Evolutionary conservation across 164 flowering plant genomes (phyloP), one percentile per base, ranked within the genome.

Genomic region (Vitis rotundifolia): DNA sequence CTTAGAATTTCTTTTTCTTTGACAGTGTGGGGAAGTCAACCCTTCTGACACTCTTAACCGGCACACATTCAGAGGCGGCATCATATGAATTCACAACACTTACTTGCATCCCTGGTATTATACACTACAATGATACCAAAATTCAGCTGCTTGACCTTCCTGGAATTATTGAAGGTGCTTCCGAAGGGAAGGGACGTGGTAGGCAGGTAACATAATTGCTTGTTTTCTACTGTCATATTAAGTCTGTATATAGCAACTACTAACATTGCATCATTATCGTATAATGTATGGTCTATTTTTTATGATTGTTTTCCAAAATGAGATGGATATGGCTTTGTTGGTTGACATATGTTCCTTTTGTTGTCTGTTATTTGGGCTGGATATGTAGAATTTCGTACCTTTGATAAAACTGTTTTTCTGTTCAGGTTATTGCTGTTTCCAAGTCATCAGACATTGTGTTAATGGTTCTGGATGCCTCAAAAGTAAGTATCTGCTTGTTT

Each of bases 121-220:
- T 96, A 59, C 91, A 96, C 77, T 96, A 93, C 78, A 96, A 96
- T 81, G 99, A 86, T 76, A 92, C 99, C 52, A 96, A 96, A 81
- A 96, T 93, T 75, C 99, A 96, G 75, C 80, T 96, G 73, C 97
- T 96, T 65, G 99, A 96, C 69, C 97, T 96, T 82, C 99, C 99
- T 84, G 99, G 99, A 82, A 96, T 96, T 82, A 96, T 96, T 75
- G 98, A 93, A 84, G 99, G 98, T 85, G 99, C 99, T 75, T 91
- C 98, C 66, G 98, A 96, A 82, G 99, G 98, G 56, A 96, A 93
- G 78, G 99, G 99, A 26, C 99, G 98, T 80, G 99, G 99, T 63
- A 89, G 99, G 75, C 98, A 96, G 99, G 99, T 96, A 63, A 59
- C 11, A n/a, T 44, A 49, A 16, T 63, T 61, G 9, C 19, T 65